Conservation (phyloP, 352 stramenopile species). For the Pythium myriotylum region DNA sequence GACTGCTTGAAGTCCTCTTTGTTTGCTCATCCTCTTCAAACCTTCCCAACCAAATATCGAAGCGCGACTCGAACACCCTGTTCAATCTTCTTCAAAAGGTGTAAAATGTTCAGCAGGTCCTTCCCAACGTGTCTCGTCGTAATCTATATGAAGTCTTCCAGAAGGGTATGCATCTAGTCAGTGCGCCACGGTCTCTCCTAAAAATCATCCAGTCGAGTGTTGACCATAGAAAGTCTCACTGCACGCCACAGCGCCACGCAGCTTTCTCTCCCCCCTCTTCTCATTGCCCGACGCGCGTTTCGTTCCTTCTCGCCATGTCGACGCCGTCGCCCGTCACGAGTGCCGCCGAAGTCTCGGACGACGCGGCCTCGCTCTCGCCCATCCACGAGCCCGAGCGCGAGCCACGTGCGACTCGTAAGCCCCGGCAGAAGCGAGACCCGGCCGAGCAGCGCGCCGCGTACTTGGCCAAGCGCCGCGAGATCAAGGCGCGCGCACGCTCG, state of each 20-base stretch:
- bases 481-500: slow-evolving; percentile 7
- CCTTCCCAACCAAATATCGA: background rate
- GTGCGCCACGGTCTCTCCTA: too few relatives aligned
- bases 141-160: too few relatives aligned
- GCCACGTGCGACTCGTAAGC: background rate
- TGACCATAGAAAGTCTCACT: too few relatives aligned
- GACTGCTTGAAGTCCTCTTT: too few relatives aligned
- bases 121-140: background rate
- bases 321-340: slow-evolving; percentile 3
- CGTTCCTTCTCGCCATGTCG: background rate
- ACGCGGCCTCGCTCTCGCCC: background rate
- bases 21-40: too few relatives aligned
- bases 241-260: too few relatives aligned
- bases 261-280: background rate
- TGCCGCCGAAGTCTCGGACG: slow-evolving; percentile 3
- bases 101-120: background rate
- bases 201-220: too few relatives aligned
- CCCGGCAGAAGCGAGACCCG: slow-evolving; percentile 1
- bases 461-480: slow-evolving; percentile 15
- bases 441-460: slow-evolving; percentile 12
- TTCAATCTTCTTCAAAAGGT: background rate
- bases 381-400: background rate
- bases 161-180: too few relatives aligned
- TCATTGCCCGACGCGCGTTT: background rate
- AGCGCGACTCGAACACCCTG: background rate